Base-by-base conservation (phyloP, 805 yeast species). In the Henningerozyma blattae region DNA sequence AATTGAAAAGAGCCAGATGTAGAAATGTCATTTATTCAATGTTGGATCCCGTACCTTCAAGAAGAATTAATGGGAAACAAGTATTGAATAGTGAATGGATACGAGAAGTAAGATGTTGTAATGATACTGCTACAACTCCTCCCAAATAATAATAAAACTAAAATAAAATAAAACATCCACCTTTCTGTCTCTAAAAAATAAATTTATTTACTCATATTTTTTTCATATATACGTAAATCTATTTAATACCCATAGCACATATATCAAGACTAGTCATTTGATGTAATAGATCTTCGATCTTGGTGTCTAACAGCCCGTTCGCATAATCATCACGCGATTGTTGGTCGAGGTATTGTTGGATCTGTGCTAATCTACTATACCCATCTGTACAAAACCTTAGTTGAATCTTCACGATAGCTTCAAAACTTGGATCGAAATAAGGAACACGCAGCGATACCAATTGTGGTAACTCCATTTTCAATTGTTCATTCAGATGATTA, bases 31-130 rank as follows among this genome's bases (percentile, higher is more conserved):
- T 91, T 38, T 89, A 89, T 55, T 83, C 95, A 15, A 81, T 91
- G 35, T 63, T 91, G 45, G 97, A 91, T 52, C 98, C 98, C 1
- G 75, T 79, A 22, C 94, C 98, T 4, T 63, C 69, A 12, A 69
- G 96, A 46, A 70, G 97, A 53, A 81, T 91, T 43, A 87, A 82
- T 18, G 93, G 93, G 12, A 73, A 74, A 46, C 96, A 89, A 58
- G 74, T 87, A 18, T 63, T 91, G 52, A 86, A 81, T 50, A 78
- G 91, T 54, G 97, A 91, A 57, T 89, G 97, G 97, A 94, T 94
- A 1, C 65, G 96, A 38, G 93, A 84, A 52, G 86, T 89, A 41
- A 68, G 62, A 38, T 76, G 83, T 18, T 86, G 95, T 54, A 75
- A 70, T 24, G 80, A 82, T 17, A 87, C 82, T 12, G 47, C 38